Evolutionary conservation across 1,139 yeast genomes (phyloP).

Genomic region (Ashbya aceris): DNA sequence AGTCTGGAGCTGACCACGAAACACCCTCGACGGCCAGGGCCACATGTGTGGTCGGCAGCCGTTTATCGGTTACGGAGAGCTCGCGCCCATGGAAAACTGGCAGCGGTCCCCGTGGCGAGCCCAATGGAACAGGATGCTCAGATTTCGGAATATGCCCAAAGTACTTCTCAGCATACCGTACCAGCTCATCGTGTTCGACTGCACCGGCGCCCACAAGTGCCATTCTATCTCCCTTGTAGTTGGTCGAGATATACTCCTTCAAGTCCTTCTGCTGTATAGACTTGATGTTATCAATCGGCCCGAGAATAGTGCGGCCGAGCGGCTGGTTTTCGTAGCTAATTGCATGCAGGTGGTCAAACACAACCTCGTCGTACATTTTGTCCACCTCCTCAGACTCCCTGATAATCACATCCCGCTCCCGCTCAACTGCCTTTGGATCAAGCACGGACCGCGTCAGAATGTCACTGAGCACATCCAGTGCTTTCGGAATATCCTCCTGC

Average conservation of each 20-base stretch:
- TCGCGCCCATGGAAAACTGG: slow-evolving; percentile 86
- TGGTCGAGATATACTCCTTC: slow-evolving; percentile 67
- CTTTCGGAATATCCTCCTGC: slow-evolving; percentile 68
- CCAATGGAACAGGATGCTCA: slow-evolving; percentile 46
- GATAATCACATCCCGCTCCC: slow-evolving; percentile 90
- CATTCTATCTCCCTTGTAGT: slow-evolving; percentile 96
- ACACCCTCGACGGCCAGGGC: slow-evolving; percentile 98
- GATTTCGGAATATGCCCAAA: slow-evolving; percentile 72
- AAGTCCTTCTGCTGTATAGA: slow-evolving; percentile 71
- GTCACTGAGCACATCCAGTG: slow-evolving; percentile 84
- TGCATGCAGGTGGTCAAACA: slow-evolving; percentile 92
- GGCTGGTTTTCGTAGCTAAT: slow-evolving; percentile 88
- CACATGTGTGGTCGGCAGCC: slow-evolving; percentile 82
- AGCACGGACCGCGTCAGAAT: slow-evolving; percentile 78
- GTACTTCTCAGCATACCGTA: slow-evolving; percentile 60
- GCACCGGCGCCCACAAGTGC: slow-evolving; percentile 95
- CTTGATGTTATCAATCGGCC: slow-evolving; percentile 83
- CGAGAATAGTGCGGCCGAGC: slow-evolving; percentile 92
- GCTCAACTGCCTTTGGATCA: slow-evolving; percentile 78
- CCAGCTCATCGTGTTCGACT: slow-evolving; percentile 79
- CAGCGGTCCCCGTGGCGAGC: slow-evolving; percentile 64
- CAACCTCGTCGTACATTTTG: slow-evolving; percentile 96
- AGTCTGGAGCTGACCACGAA: slow-evolving; percentile 93
- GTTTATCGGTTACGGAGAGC: slow-evolving; percentile 68
- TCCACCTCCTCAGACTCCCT: slow-evolving; percentile 97